Percentiles rank a stretch among this genome's conserved stretches.
Evolutionary conservation across 257 asterid genomes (phyloP).

Genomic region (Scutellaria barbata): DNA sequence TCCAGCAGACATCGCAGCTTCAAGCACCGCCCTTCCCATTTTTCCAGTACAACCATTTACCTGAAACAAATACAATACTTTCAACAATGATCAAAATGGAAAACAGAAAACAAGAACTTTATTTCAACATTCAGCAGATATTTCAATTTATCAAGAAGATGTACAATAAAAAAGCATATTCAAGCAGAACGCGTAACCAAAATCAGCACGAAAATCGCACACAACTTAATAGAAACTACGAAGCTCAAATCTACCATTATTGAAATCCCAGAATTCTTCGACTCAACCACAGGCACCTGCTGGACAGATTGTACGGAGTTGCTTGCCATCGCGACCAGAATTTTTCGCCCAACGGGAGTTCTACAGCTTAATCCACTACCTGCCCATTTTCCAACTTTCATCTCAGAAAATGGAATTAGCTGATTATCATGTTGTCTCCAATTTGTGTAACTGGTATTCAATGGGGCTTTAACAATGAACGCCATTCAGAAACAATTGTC

Average conservation of each 20-base stretch:
- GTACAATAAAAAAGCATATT: slow-evolving; percentile 12
- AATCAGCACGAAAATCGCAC: slow-evolving; percentile 16
- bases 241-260: slow-evolving; percentile 52
- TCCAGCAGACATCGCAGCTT: slow-evolving; percentile 90
- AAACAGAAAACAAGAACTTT: not conserved
- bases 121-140: not conserved
- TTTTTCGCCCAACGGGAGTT: slow-evolving; percentile 33
- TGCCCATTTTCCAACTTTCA: slow-evolving; percentile 19
- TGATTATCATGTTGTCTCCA: slow-evolving; percentile 35
- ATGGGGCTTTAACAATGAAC: slow-evolving; percentile 43
- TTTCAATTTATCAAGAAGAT: not conserved
- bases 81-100: slow-evolving; percentile 8
- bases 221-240: not conserved
- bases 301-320: slow-evolving; percentile 35
- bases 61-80: slow-evolving; percentile 42
- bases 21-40: slow-evolving; percentile 95
- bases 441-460: slow-evolving; percentile 22
- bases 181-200: not conserved
- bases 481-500: slow-evolving; percentile 41
- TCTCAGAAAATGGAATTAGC: slow-evolving; percentile 31
- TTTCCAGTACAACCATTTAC: slow-evolving; percentile 92
- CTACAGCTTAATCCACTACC: slow-evolving; percentile 24
- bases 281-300: slow-evolving; percentile 23
- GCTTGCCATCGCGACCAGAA: slow-evolving; percentile 40
- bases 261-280: slow-evolving; percentile 42